A percentile compares a stretch with the other conserved stretches of the same genome.
phyloP scores from a whole-genome alignment of 1,284 basidiomycete genomes.

The Moesziomyces antarcticus region DNA sequence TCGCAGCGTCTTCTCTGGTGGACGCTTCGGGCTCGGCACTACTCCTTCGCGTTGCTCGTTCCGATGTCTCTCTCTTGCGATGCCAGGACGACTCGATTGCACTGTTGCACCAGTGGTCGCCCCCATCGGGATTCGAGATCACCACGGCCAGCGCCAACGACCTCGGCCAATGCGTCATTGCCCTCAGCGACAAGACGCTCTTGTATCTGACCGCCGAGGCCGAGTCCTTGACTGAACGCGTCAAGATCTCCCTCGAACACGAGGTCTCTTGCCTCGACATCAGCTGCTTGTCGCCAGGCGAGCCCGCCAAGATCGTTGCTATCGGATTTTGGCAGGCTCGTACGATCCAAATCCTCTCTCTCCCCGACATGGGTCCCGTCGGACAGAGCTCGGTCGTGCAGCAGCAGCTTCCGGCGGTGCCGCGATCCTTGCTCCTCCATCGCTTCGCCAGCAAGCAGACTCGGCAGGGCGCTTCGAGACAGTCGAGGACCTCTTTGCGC shows the following conservation, averaged over 20 bases:
- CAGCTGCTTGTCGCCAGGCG: constrained; percentile 51
- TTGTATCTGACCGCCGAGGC: constrained; percentile 72
- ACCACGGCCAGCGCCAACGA: constrained; percentile 70
- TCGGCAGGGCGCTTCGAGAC: not conserved
- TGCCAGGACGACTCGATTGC: constrained; percentile 4
- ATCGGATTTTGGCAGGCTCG: constrained; percentile 83
- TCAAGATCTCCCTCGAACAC: constrained; percentile 37
- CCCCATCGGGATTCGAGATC: constrained; percentile 20
- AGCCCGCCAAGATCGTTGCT: constrained; percentile 69
- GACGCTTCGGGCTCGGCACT: constrained; percentile 1
- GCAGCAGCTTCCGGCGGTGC: constrained; percentile 68
- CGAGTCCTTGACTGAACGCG: constrained; percentile 53
- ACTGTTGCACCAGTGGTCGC: constrained; percentile 16
- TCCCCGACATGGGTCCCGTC: constrained; percentile 70
- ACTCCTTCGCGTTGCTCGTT: constrained; percentile 15
- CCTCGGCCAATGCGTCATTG: constrained; percentile 76
- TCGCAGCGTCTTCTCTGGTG: constrained; percentile 16
- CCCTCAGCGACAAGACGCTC: constrained; percentile 74
- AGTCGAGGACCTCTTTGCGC: constrained; percentile 13
- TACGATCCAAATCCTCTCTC: constrained; percentile 74
- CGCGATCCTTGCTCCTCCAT: constrained; percentile 78
- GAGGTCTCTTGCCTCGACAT: constrained; percentile 67
- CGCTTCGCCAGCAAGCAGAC: constrained; percentile 72
- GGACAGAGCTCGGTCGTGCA: constrained; percentile 25
- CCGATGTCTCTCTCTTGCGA: constrained; percentile 18